phyloP scores from a whole-genome alignment of 1,284 basidiomycete species.

The Amylostereum chailletii region DNA sequence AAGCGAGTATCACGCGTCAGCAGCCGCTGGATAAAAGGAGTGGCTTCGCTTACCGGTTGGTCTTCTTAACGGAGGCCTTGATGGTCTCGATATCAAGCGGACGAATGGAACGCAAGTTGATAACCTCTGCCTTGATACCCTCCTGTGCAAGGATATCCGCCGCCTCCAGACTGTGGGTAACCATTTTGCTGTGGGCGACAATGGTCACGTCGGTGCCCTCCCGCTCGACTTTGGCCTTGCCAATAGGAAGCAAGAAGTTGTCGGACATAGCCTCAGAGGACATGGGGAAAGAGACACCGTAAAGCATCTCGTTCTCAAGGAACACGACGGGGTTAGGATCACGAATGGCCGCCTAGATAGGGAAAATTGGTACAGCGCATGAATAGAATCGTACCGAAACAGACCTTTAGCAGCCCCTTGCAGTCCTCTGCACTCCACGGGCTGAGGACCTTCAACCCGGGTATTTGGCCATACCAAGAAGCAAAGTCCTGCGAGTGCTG shows the following conservation, averaged over 20 bases:
- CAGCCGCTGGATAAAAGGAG: slow-evolving; percentile 5
- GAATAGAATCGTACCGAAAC: slow-evolving; percentile 7
- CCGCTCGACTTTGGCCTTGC: slow-evolving; percentile 95
- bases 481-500: slow-evolving; percentile 91
- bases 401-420: slow-evolving; percentile 93
- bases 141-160: slow-evolving; percentile 92
- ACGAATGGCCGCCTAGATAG: slow-evolving; percentile 81
- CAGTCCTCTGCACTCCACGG: slow-evolving; percentile 98
- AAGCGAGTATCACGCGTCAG: background rate
- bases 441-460: slow-evolving; percentile 95
- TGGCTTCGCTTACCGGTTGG: slow-evolving; percentile 60
- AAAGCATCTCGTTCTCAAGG: slow-evolving; percentile 99
- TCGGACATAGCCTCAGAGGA: slow-evolving; percentile 92
- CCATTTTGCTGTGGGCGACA: slow-evolving; percentile 97
- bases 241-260: slow-evolving; percentile 92
- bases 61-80: slow-evolving; percentile 95
- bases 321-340: slow-evolving; percentile 98
- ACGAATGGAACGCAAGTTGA: slow-evolving; percentile 93
- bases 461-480: slow-evolving; percentile 94
- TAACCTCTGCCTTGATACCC: slow-evolving; percentile 95
- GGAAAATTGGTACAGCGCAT: no score
- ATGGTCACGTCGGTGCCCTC: slow-evolving; percentile 91
- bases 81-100: slow-evolving; percentile 98
- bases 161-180: slow-evolving; percentile 86
- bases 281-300: slow-evolving; percentile 96